These are phyloP conservation scores for Lippia alba DNA, from an alignment of 305 asterid genomes.

Conservation along the genomic window DNA sequence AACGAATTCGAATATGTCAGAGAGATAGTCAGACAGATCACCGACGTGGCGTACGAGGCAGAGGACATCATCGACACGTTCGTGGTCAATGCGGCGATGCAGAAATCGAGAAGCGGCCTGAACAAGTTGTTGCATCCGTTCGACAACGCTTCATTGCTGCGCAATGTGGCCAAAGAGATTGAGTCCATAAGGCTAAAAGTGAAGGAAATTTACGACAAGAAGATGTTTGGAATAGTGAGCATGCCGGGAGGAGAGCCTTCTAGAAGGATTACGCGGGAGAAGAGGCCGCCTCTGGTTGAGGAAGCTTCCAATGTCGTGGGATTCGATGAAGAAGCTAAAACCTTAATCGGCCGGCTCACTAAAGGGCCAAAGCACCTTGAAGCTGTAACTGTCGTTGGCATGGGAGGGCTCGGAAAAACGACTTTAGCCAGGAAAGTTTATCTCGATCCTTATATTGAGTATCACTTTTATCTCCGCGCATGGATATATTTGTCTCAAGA, in stretches of 20 bases:
- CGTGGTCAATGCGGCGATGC: conserved; percentile 42
- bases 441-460: conserved; percentile 19
- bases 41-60: conserved; percentile 52
- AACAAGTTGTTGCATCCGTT: conserved; percentile 23
- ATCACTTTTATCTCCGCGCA: conserved; percentile 41
- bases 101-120: conserved; percentile 42
- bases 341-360: conserved; percentile 31
- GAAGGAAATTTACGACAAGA: conserved; percentile 51
- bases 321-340: conserved; percentile 41
- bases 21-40: conserved; percentile 53
- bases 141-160: conserved; percentile 40
- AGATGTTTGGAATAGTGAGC: conserved; percentile 51
- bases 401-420: conserved; percentile 45
- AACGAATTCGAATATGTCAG: conserved; percentile 44
- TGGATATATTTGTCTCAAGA: conserved; percentile 44
- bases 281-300: conserved; percentile 48
- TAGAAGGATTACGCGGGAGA: conserved; percentile 19
- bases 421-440: conserved; percentile 40
- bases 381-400: conserved; percentile 38
- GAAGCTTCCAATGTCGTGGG: conserved; percentile 53
- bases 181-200: conserved; percentile 39
- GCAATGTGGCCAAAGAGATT: conserved; percentile 42
- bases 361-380: conserved; percentile 31
- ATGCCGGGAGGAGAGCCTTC: conserved; percentile 39
- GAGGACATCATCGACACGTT: conserved; percentile 55